Evolutionary conservation across 2,329 filamentous ascomycete genomes (phyloP).

Genomic region (Beauveria australis): DNA sequence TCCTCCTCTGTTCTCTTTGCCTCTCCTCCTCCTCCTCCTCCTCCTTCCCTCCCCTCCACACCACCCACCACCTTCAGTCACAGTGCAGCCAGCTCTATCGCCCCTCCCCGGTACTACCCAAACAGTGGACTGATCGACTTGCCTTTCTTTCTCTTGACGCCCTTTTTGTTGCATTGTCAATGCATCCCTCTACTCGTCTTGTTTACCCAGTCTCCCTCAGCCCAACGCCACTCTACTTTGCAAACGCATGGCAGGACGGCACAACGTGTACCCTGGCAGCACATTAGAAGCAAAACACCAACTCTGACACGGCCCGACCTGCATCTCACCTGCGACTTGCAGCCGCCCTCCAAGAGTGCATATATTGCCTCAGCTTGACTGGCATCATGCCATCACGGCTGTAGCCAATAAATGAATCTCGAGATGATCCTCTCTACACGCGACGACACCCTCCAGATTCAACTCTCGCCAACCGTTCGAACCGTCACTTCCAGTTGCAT

Average conservation of each 20-base stretch:
- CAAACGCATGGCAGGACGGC: background rate
- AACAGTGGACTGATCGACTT: background rate
- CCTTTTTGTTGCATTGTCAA: background rate
- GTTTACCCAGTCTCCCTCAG: background rate
- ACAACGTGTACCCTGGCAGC: background rate
- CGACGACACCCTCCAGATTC: background rate
- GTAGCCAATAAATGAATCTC: background rate
- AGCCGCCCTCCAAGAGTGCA: background rate
- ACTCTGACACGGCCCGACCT: background rate
- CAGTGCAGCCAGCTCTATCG: background rate
- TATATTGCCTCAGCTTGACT: background rate
- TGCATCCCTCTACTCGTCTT: background rate
- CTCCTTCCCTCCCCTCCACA: background rate
- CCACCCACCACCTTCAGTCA: background rate
- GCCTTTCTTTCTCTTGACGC: background rate
- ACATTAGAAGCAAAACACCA: background rate
- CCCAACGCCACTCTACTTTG: background rate
- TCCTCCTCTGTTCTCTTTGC: background rate
- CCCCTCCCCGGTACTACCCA: background rate
- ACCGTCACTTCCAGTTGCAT: background rate
- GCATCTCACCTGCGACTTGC: conserved; percentile 7
- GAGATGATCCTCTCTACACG: background rate
- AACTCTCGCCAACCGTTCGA: background rate
- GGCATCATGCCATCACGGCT: background rate
- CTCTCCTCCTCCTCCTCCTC: too few relatives aligned